phyloP scores from a whole-genome alignment of 768 basidiomycete species.

The Leccinum longicurvipes region DNA sequence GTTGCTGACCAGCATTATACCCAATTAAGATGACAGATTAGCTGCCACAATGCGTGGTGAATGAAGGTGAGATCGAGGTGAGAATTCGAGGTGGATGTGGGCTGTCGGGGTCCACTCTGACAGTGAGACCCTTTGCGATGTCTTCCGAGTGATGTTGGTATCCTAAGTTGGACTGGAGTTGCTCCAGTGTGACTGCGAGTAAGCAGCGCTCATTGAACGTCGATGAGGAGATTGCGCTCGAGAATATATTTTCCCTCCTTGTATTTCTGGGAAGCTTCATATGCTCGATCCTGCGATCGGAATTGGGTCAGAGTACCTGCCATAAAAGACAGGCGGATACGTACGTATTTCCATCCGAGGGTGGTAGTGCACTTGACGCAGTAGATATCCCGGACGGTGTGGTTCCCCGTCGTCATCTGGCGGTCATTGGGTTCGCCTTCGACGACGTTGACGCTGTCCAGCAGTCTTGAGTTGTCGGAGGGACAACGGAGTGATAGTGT shows the following conservation, averaged over 20 bases:
- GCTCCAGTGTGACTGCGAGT: constrained; percentile 7
- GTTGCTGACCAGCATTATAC: constrained; percentile 15
- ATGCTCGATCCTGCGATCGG: constrained; percentile 78
- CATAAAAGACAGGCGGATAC: constrained; percentile 2
- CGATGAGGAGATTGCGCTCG: constrained; percentile 85
- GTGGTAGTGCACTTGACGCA: constrained; percentile 85
- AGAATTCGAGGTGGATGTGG: constrained; percentile 11
- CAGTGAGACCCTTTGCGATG: constrained; percentile 12
- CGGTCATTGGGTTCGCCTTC: constrained; percentile 90
- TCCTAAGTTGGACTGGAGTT: constrained; percentile 5
- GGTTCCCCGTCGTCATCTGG: constrained; percentile 95
- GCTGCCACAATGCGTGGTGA: constrained; percentile 19
- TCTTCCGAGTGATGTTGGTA: constrained; percentile 11
- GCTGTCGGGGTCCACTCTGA: constrained; percentile 14
- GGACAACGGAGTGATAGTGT: constrained; percentile 14
- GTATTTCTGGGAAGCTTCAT: constrained; percentile 88
- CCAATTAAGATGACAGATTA: constrained; percentile 24
- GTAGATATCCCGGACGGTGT: constrained; percentile 93
- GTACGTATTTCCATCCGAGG: constrained; percentile 98
- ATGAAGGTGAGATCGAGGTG: constrained; percentile 15
- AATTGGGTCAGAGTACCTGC: constrained; percentile 1
- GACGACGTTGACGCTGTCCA: constrained; percentile 79
- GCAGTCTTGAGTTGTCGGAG: constrained; percentile 3
- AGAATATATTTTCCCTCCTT: constrained; percentile 99
- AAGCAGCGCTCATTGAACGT: constrained; percentile 62